These are phyloP conservation scores for Moniliophthora roreri DNA, from an alignment of 1,284 basidiomycete species.

Conservation along the genomic window DNA sequence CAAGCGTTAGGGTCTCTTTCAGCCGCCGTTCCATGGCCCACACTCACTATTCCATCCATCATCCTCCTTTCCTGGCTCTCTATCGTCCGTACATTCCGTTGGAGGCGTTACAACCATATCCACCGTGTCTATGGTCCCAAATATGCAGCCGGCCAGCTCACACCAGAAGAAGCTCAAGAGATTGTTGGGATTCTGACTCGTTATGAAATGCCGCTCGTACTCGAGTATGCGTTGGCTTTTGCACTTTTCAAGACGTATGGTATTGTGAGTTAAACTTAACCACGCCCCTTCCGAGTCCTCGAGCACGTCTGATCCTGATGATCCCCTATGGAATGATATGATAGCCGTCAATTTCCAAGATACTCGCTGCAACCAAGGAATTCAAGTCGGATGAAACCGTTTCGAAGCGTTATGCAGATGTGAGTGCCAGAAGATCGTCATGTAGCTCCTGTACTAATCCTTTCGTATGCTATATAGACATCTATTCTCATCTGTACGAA, in stretches of 20 bases:
- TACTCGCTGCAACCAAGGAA: slow-evolving; percentile 38
- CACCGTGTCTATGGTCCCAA: slow-evolving; percentile 25
- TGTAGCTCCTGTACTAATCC: background rate
- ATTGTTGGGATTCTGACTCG: slow-evolving; percentile 30
- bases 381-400: slow-evolving; percentile 32
- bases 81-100: background rate
- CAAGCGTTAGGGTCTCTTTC: too few relatives aligned
- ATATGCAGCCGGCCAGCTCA: slow-evolving; percentile 31
- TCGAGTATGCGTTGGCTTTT: slow-evolving; percentile 39
- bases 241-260: slow-evolving; percentile 51
- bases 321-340: too few relatives aligned
- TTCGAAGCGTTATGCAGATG: slow-evolving; percentile 44
- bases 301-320: too few relatives aligned
- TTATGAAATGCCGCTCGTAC: slow-evolving; percentile 44
- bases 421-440: slow-evolving; percentile 22
- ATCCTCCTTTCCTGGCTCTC: background rate
- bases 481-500: slow-evolving; percentile 39
- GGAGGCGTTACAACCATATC: slow-evolving; percentile 2
- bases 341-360: slow-evolving; percentile 44
- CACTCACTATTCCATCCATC: background rate
- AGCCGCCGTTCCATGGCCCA: background rate
- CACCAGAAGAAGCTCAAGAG: slow-evolving; percentile 43
- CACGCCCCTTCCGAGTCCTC: background rate
- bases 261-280: slow-evolving; percentile 35
- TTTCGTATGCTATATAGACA: slow-evolving; percentile 30